These are phyloP conservation scores for Colletotrichum sp. DNA, from an alignment of 2,329 filamentous ascomycete species.

Conservation along the genomic window DNA sequence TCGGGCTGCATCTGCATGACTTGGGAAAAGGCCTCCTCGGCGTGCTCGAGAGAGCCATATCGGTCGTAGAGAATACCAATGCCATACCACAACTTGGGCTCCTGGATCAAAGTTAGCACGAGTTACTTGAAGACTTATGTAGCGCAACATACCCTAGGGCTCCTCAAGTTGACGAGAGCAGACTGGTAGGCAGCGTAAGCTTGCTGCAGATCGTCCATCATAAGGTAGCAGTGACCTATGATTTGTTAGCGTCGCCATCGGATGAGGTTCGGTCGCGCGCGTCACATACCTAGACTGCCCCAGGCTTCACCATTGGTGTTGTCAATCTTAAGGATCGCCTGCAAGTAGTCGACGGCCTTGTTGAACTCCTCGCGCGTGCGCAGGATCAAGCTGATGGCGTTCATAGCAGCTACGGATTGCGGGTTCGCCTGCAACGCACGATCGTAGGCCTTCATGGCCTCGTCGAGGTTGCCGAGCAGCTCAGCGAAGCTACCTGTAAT, in stretches of 20 bases:
- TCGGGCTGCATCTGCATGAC: conserved; percentile 98
- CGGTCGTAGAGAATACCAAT: conserved; percentile 97
- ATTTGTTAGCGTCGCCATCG: conserved; percentile 23
- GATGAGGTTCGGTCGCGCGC: not conserved
- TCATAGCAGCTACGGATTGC: conserved; percentile 90
- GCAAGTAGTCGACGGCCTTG: conserved; percentile 91
- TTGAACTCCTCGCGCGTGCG: conserved; percentile 92
- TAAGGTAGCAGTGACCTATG: conserved; percentile 93
- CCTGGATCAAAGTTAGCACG: conserved; percentile 51
- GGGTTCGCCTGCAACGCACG: conserved; percentile 86
- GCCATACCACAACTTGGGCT: conserved; percentile 98
- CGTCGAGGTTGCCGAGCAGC: conserved; percentile 84
- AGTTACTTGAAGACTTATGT: conserved; percentile 5
- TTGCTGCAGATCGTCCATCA: conserved; percentile 98
- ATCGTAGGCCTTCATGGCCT: conserved; percentile 90
- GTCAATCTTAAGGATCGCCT: conserved; percentile 90
- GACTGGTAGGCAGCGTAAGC: conserved; percentile 97
- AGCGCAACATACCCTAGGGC: conserved; percentile 76
- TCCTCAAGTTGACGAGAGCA: conserved; percentile 87
- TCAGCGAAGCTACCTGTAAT: conserved; percentile 80
- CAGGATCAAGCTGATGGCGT: conserved; percentile 89
- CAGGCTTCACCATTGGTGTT: conserved; percentile 91
- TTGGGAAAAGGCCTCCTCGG: conserved; percentile 96
- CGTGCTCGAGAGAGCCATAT: conserved; percentile 95
- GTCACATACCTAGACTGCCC: conserved; percentile 82